A percentile compares a stretch with the other conserved stretches of the same genome.
Evolutionary conservation across 495 filamentous ascomycete species (phyloP).

Genomic region (Wilcoxina mikolae): DNA sequence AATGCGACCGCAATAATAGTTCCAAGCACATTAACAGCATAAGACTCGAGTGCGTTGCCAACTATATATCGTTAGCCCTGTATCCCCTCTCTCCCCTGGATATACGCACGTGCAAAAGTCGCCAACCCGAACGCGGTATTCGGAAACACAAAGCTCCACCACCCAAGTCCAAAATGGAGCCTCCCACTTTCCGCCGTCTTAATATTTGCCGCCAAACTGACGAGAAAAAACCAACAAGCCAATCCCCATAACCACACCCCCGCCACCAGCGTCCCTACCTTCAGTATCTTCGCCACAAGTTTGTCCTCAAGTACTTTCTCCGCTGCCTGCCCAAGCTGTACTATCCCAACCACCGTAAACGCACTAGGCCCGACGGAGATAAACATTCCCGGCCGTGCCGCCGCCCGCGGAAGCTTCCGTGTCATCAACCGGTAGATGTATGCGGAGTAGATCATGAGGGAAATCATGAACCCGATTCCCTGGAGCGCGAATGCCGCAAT

Average conservation of each 20-base stretch:
- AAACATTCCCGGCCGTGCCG: conserved; percentile 7
- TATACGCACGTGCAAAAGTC: background rate
- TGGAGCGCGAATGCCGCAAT: background rate
- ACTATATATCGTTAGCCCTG: background rate
- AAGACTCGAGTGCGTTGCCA: background rate
- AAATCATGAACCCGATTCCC: conserved; percentile 7
- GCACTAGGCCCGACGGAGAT: conserved; percentile 3
- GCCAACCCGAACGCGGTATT: conserved; percentile 4
- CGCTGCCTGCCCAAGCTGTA: background rate
- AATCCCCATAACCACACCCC: background rate
- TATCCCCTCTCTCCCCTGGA: background rate
- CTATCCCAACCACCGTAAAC: conserved; percentile 1
- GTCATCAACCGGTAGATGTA: conserved; percentile 9
- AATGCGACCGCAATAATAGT: background rate
- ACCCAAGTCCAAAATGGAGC: background rate
- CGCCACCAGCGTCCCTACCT: background rate
- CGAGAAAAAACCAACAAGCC: conserved; percentile 1
- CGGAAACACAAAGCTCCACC: conserved; percentile 7
- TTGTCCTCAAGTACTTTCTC: no score
- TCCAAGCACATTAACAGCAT: background rate
- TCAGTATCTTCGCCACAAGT: background rate
- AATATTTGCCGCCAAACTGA: background rate
- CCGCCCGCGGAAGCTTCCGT: background rate
- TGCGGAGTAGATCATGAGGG: conserved; percentile 3
- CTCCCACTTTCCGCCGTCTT: background rate